Evolutionary conservation across 345 rosid genomes (phyloP).

Genomic region (Brassica incana): DNA sequence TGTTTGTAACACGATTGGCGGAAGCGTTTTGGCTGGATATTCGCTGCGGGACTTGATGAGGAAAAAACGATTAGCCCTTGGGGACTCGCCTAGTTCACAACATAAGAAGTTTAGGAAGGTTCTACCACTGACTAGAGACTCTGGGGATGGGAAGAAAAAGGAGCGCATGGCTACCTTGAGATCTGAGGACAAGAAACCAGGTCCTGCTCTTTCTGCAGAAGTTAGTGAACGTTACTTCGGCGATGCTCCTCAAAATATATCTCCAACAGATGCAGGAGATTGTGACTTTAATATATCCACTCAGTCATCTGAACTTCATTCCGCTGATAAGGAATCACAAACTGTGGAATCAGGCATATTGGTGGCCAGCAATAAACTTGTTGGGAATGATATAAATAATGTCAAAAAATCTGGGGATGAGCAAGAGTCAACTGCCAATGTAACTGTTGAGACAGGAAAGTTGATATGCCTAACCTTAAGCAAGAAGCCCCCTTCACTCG

Average conservation of each 20-base stretch:
- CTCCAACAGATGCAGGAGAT: constrained; percentile 27
- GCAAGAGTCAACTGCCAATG: constrained; percentile 31
- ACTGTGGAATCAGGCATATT: constrained; percentile 25
- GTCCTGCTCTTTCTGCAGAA: constrained; percentile 37
- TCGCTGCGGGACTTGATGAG: constrained; percentile 91
- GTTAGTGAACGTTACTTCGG: constrained; percentile 34
- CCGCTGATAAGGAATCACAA: constrained; percentile 23
- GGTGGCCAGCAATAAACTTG: constrained; percentile 31
- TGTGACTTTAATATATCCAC: constrained; percentile 33
- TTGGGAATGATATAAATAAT: constrained; percentile 21
- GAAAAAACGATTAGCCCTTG: constrained; percentile 56
- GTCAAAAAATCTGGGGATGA: constrained; percentile 32
- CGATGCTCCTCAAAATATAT: constrained; percentile 34
- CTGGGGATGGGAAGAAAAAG: constrained; percentile 14
- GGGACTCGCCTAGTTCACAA: constrained; percentile 44
- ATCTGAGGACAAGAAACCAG: constrained; percentile 39
- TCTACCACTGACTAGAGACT: constrained; percentile 33
- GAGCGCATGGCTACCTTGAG: constrained; percentile 16
- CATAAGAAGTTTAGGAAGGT: constrained; percentile 40
- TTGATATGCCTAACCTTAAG: constrained; percentile 50
- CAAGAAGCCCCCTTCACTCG: constrained; percentile 52
- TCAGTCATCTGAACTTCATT: constrained; percentile 28
- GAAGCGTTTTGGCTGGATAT: constrained; percentile 45
- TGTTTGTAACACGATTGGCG: constrained; percentile 38
- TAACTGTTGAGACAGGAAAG: constrained; percentile 33